Percentiles rank a stretch among this genome's conserved stretches.
phyloP scores from a whole-genome alignment of 2,329 filamentous ascomycete species.

The Colletotrichum sp. region DNA sequence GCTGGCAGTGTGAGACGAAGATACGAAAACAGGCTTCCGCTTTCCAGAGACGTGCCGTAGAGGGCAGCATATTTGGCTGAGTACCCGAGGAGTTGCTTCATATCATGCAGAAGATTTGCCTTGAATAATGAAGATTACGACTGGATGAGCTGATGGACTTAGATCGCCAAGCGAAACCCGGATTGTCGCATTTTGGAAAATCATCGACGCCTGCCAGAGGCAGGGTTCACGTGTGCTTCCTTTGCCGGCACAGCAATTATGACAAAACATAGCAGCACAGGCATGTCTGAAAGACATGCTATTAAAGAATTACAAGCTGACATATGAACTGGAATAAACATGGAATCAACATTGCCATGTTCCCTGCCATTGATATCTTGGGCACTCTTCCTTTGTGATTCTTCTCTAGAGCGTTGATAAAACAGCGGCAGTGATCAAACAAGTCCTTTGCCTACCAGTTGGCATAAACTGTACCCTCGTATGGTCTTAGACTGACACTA shows the following conservation, averaged over 20 bases:
- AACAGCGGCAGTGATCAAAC: not conserved
- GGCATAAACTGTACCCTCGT: not conserved
- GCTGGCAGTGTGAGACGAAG: not conserved
- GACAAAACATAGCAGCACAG: not conserved
- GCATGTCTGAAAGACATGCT: not conserved
- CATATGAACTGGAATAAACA: not conserved
- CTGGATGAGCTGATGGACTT: not conserved
- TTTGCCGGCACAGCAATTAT: not conserved
- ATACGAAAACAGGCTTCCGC: not conserved
- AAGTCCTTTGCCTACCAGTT: not conserved
- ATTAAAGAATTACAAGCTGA: not conserved
- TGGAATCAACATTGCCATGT: not conserved
- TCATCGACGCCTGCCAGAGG: not conserved
- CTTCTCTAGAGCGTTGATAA: not conserved
- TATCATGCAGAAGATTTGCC: rapidly evolving
- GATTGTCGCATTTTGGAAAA: not conserved
- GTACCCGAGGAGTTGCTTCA: not conserved
- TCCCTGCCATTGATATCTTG: not conserved
- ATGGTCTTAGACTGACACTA: not conserved
- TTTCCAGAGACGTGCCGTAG: not conserved
- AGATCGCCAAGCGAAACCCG: not conserved
- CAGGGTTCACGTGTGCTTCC: not conserved
- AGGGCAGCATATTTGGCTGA: not conserved
- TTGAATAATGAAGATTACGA: not conserved
- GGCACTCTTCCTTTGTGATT: not conserved